Evolutionary conservation across 345 rosid species (phyloP).

Genomic region (Pugionium cornutum): DNA sequence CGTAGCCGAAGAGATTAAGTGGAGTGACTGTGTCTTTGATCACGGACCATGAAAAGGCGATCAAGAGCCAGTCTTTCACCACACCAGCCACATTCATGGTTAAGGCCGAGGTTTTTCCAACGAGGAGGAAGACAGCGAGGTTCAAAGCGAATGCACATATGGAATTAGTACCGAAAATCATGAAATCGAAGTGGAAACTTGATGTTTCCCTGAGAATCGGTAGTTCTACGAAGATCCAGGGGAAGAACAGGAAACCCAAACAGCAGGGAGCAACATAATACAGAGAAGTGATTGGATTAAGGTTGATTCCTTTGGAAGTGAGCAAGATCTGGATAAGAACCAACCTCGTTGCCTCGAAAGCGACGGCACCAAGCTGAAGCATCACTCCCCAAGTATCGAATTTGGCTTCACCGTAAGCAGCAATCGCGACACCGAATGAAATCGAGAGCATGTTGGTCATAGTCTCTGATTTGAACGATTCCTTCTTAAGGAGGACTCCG

Average conservation of each 20-base stretch:
- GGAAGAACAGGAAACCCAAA: constrained; percentile 69
- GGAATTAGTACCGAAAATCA: constrained; percentile 83
- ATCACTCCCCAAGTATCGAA: constrained; percentile 88
- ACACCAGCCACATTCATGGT: constrained; percentile 99
- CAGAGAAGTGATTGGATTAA: constrained; percentile 82
- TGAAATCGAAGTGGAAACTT: constrained; percentile 87
- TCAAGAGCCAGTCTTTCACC: constrained; percentile 92
- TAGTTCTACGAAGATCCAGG: constrained; percentile 89
- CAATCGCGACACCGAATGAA: constrained; percentile 39
- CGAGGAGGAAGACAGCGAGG: constrained; percentile 90
- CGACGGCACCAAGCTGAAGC: constrained; percentile 88
- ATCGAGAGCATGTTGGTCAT: constrained; percentile 94
- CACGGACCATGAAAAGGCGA: constrained; percentile 79
- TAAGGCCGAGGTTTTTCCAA: constrained; percentile 93
- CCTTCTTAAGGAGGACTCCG: constrained; percentile 71
- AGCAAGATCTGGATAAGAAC: constrained; percentile 93
- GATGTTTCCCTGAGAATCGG: constrained; percentile 72
- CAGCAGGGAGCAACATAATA: constrained; percentile 93
- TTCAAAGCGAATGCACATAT: constrained; percentile 89
- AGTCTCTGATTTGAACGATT: constrained; percentile 63
- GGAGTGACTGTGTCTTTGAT: constrained; percentile 90
- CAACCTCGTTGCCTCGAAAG: constrained; percentile 87
- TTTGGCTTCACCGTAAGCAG: constrained; percentile 23
- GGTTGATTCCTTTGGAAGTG: constrained; percentile 74
- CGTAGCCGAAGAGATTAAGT: constrained; percentile 78